Base-by-base conservation (phyloP, 768 basidiomycete genomes). In the Psilocybe cyanescens region DNA sequence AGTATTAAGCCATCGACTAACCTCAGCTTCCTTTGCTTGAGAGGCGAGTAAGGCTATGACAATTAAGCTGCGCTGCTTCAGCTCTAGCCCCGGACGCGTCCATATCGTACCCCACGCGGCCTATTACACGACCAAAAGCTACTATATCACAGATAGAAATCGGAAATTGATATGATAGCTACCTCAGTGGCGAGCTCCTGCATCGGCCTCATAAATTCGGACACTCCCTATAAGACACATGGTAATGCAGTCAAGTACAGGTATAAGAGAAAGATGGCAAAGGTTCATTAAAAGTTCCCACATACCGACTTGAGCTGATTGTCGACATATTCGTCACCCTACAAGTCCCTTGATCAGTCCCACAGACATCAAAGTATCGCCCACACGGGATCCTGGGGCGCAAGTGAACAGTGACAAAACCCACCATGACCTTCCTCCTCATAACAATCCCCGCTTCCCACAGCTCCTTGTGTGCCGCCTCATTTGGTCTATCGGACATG, bases 191-290 rank as follows among this genome's bases (percentile, higher is more conserved):
- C 75, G 35, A 82, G 68, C 71, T 80, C 76, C 67, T 80, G 79
- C 78, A 82, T 81, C 0, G 79, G 78, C 65, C 70, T 75, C 81
- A 81, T 80, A 58, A 82, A 81, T 8, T 79, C 79, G 2, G 79
- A 79, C 4, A 72, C 74, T 7, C 76, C 77, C 72, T 78, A 52
- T 6, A 19, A 14, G 14, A 4, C 3, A 35, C 6, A 7, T 11
- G 11, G 11, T 35, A 35, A 11, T 30, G 6, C 24, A 5, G 16
- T 24, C 8, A 28, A 33, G 16, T 46, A 47, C 9, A 45, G 48
- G n/a, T 17, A 16, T 44, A 37, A 9, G 12, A 19, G 28, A 33
- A 8, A 45, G 7, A 41, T 37, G 3, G 9, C 0, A 9, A 24
- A 28, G 4, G 3, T 12, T 53, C 29, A 12, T 53, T n/a, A 7